Evolutionary conservation across 108 stramenopile species (phyloP), one percentile per base, ranked within the genome.

Genomic region (Cylindrotheca fusiformis): DNA sequence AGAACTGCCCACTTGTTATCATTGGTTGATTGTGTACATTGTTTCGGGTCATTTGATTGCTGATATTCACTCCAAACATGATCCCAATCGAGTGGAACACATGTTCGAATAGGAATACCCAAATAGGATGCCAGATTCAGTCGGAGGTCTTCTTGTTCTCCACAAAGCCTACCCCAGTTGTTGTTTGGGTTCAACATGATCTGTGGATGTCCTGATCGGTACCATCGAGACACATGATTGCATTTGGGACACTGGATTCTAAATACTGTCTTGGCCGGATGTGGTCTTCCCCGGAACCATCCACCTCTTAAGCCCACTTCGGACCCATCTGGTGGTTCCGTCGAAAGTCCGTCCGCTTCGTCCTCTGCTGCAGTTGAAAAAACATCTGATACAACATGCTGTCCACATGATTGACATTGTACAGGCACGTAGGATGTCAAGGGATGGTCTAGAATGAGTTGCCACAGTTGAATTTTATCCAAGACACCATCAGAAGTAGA

Each of bases 101-200:
- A 55, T 18, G 63, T 57, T 29, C 78, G 74, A 21, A 75, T 49
- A 18, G 68, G 46, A 49, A 75, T 65, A 21, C 59, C 71, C 18
- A 79, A 47, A 58, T 79, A 79, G 4, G 55, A 65, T 18, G 78
- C 78, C 24, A 79, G 55, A 50, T 63, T 62, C 29, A 75, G 52
- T 2, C 74, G 74, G 20, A 79, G 56, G 58, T 75, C 74, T 57
- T 79, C 78, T 52, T 75, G 78, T 36, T 75, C 78, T 31, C 78
- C 78, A 32, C 78, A 79, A 6, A 79, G 55, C 32, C 78, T 24
- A 47, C 78, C 78, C 69, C 65, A 75, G 18, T 21, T 12, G 27
- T 45, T 68, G 22, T 71, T 49, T 32, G 78, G 74, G 52, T 79
- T 71, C 20, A 75, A 36, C 22, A 79, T 63, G 19, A 71, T 58